phyloP scores from a whole-genome alignment of 2,329 filamentous ascomycete genomes.

The Botrytis galanthina region DNA sequence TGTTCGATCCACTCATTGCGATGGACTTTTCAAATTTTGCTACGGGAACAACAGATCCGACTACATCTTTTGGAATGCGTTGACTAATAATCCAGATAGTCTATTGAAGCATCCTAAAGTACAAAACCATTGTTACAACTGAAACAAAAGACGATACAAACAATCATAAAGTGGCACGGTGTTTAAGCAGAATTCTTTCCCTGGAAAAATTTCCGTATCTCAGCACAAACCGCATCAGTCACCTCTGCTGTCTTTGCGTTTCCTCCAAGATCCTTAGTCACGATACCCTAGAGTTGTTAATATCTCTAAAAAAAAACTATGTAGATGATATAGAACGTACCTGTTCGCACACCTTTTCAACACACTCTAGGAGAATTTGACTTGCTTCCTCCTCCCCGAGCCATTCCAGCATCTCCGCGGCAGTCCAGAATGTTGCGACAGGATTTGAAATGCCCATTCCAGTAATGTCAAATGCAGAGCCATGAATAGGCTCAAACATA shows the following conservation, averaged over 20 bases:
- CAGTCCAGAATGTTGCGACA: slow-evolving; percentile 57
- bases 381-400: slow-evolving; percentile 53
- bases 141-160: background rate
- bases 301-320: background rate
- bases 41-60: background rate
- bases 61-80: background rate
- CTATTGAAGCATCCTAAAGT: background rate
- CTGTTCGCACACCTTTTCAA: slow-evolving; percentile 51
- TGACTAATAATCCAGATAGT: background rate
- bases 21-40: background rate
- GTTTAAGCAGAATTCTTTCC: background rate
- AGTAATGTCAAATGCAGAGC: slow-evolving; percentile 57
- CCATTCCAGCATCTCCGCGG: slow-evolving; percentile 57
- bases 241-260: slow-evolving; percentile 29
- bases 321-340: background rate
- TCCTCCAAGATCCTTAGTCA: slow-evolving; percentile 50
- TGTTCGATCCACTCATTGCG: background rate
- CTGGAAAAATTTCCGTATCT: slow-evolving; percentile 25
- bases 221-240: slow-evolving; percentile 33
- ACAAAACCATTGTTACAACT: background rate
- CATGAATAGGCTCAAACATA: slow-evolving; percentile 63
- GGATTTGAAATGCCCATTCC: slow-evolving; percentile 57
- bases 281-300: background rate
- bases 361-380: slow-evolving; percentile 48
- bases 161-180: background rate